Evolutionary conservation across 164 flowering plant species (phyloP).

Genomic region (Kingdonia uniflora): DNA sequence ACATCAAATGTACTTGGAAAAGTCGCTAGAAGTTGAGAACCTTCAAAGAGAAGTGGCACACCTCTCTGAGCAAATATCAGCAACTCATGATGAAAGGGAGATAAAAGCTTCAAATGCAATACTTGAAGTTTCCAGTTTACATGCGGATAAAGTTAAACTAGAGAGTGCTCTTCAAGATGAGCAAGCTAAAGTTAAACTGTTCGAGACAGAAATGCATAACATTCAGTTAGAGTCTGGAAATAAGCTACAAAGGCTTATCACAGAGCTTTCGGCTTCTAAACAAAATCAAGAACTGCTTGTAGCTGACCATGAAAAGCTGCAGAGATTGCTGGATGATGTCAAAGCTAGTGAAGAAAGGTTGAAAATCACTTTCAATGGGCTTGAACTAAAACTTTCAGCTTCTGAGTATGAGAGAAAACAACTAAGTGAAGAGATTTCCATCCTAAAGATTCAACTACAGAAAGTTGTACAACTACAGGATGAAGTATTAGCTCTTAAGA

Average conservation of each 20-base stretch:
- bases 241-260: slow-evolving; percentile 29
- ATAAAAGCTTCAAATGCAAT: slow-evolving; percentile 38
- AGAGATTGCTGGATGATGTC: slow-evolving; percentile 32
- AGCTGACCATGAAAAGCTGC: slow-evolving; percentile 34
- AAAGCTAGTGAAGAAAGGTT: slow-evolving; percentile 43
- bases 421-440: slow-evolving; percentile 32
- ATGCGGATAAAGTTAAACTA: slow-evolving; percentile 39
- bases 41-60: slow-evolving; percentile 46
- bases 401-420: slow-evolving; percentile 50
- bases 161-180: slow-evolving; percentile 37
- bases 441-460: slow-evolving; percentile 45
- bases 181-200: slow-evolving; percentile 19
- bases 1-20: slow-evolving; percentile 34
- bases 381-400: slow-evolving; percentile 51
- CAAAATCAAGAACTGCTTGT: slow-evolving; percentile 29
- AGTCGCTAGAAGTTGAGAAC: slow-evolving; percentile 39
- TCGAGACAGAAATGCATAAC: slow-evolving; percentile 27
- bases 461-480: slow-evolving; percentile 29
- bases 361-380: slow-evolving; percentile 26
- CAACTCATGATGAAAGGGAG: slow-evolving; percentile 35
- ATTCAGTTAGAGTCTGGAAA: slow-evolving; percentile 32
- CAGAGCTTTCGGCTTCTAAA: slow-evolving; percentile 33
- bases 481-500: slow-evolving; percentile 37
- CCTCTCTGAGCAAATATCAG: slow-evolving; percentile 36
- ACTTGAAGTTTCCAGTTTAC: slow-evolving; percentile 36